phyloP scores from a whole-genome alignment of 345 rosid species.

The Hibiscus tridactylites region DNA sequence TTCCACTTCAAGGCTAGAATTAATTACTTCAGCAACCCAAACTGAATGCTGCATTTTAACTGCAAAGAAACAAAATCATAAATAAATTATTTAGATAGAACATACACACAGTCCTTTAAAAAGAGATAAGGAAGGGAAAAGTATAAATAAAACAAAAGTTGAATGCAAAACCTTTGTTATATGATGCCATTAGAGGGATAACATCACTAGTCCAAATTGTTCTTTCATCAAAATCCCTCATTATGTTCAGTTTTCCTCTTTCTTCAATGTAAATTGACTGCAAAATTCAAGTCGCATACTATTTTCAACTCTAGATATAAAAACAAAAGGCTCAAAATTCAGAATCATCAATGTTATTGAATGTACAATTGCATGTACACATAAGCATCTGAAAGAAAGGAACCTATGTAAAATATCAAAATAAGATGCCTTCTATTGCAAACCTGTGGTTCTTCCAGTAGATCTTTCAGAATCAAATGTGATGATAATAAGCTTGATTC shows the following conservation, averaged over 20 bases:
- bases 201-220: slow-evolving; percentile 86
- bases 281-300: slow-evolving; percentile 15
- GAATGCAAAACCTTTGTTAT: slow-evolving; percentile 60
- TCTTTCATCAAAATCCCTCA: slow-evolving; percentile 84
- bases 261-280: slow-evolving; percentile 78
- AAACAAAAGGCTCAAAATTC: slow-evolving; percentile 6
- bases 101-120: not conserved
- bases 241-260: slow-evolving; percentile 65
- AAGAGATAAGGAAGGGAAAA: not conserved
- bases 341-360: not conserved
- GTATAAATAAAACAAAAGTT: not conserved
- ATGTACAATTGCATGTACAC: not conserved
- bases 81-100: slow-evolving; percentile 2
- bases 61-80: slow-evolving; percentile 24
- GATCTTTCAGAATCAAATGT: slow-evolving; percentile 73
- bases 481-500: slow-evolving; percentile 45
- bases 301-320: not conserved
- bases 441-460: slow-evolving; percentile 84
- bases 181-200: slow-evolving; percentile 80
- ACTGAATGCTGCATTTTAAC: slow-evolving; percentile 94
- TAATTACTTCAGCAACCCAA: slow-evolving; percentile 69
- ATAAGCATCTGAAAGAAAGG: slow-evolving; percentile 12
- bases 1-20: slow-evolving; percentile 47
- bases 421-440: not conserved
- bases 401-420: slow-evolving; percentile 11